Percentiles rank a stretch among this genome's conserved stretches.
These are phyloP conservation scores for Globisporangium cylindrosporum DNA, from an alignment of 352 stramenopile genomes.

Conservation along the genomic window DNA sequence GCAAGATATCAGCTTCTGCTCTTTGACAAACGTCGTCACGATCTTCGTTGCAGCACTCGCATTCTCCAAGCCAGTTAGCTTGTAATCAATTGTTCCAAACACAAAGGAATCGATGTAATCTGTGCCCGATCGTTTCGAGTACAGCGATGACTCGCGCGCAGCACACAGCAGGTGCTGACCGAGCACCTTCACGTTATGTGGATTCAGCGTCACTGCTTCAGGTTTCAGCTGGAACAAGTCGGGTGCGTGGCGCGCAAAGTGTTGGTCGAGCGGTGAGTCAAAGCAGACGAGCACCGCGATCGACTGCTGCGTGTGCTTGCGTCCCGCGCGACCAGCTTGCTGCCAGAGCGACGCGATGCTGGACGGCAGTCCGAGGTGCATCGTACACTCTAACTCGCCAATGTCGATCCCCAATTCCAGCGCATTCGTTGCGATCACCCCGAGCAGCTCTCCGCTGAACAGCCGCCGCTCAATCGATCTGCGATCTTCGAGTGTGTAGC, in stretches of 20 bases:
- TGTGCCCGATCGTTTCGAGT: conserved; percentile 52
- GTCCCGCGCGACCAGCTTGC: conserved; percentile 94
- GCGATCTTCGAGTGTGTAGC: conserved; percentile 91
- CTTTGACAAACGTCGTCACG: conserved; percentile 27
- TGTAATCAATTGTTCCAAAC: conserved; percentile 27
- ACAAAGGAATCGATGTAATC: conserved; percentile 64
- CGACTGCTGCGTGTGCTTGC: conserved; percentile 73
- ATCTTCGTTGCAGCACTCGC: background rate
- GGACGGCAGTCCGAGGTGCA: conserved; percentile 95
- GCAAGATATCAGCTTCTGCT: conserved; percentile 43
- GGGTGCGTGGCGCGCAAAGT: conserved; percentile 63
- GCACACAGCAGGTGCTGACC: conserved; percentile 94
- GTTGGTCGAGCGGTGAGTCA: conserved; percentile 93
- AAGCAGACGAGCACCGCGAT: conserved; percentile 95
- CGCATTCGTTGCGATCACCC: conserved; percentile 95
- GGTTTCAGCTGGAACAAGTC: conserved; percentile 71
- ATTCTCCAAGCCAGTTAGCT: background rate
- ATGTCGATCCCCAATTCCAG: conserved; percentile 98
- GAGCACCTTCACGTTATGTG: conserved; percentile 85
- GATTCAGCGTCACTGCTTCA: conserved; percentile 84
- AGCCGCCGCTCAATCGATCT: conserved; percentile 94
- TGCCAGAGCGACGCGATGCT: conserved; percentile 95
- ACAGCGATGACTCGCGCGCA: conserved; percentile 90
- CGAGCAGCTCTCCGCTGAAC: conserved; percentile 93
- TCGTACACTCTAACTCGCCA: conserved; percentile 92